These are phyloP conservation scores for Echium plantagineum DNA, from an alignment of 257 asterid species.

Conservation along the genomic window DNA sequence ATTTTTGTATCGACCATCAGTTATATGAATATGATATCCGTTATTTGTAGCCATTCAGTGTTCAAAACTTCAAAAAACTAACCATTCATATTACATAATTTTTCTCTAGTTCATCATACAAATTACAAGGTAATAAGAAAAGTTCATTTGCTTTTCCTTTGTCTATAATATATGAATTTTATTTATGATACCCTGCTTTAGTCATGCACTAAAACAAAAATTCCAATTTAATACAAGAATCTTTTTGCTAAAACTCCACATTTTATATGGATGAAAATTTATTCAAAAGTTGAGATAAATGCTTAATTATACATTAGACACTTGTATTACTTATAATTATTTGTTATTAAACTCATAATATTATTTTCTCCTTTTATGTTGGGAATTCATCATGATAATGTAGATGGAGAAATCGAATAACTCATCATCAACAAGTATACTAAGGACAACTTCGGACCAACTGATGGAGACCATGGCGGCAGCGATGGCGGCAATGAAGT, in stretches of 20 bases:
- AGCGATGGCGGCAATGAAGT: conserved; percentile 45
- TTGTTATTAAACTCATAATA: no score
- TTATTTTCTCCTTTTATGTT: no score
- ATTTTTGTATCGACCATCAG: not conserved
- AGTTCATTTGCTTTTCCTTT: not conserved
- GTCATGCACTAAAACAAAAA: no score
- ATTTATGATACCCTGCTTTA: no score
- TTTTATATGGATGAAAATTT: no score
- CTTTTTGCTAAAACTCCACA: no score
- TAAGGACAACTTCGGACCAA: conserved; percentile 86
- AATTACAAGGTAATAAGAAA: not conserved
- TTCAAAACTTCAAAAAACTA: not conserved
- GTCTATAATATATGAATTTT: no score
- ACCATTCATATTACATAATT: not conserved
- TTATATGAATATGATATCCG: not conserved
- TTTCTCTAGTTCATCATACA: not conserved
- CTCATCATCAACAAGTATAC: conserved; percentile 31
- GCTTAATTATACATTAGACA: no score
- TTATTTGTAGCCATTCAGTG: not conserved
- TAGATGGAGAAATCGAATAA: conserved; percentile 32
- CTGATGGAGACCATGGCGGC: conserved; percentile 66
- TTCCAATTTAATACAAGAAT: no score
- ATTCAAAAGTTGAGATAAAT: no score
- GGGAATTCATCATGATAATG: not conserved
- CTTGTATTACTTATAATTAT: no score